Evolutionary conservation across 2,329 filamentous ascomycete genomes (phyloP).

Genomic region (Alternaria atra): DNA sequence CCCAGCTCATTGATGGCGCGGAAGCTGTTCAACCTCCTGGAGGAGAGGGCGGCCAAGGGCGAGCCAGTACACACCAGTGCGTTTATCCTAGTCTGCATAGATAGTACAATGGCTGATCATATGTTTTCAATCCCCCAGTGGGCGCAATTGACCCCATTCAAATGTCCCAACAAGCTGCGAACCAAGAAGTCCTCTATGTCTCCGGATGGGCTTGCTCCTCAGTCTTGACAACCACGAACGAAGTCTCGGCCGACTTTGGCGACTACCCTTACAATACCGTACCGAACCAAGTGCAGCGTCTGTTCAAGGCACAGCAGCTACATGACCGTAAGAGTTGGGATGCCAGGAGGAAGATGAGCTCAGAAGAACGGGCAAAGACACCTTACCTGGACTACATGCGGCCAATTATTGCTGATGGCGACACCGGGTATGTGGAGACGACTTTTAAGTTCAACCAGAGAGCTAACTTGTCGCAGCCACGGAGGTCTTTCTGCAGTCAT

Average conservation of each 20-base stretch:
- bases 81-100: slow-evolving; percentile 46
- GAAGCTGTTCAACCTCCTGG: slow-evolving; percentile 90
- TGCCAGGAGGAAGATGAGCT: slow-evolving; percentile 76
- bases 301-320: slow-evolving; percentile 96
- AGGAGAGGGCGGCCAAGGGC: slow-evolving; percentile 77
- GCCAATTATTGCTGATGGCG: slow-evolving; percentile 94
- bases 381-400: slow-evolving; percentile 92
- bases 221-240: slow-evolving; percentile 90
- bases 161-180: slow-evolving; percentile 97
- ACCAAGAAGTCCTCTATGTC: slow-evolving; percentile 95
- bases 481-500: slow-evolving; percentile 91
- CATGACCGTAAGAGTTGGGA: slow-evolving; percentile 98
- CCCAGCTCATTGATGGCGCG: slow-evolving; percentile 93
- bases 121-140: slow-evolving; percentile 65
- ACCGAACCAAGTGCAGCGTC: slow-evolving; percentile 93
- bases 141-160: slow-evolving; percentile 98
- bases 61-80: slow-evolving; percentile 92
- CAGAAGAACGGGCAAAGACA: slow-evolving; percentile 75
- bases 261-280: slow-evolving; percentile 99
- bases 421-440: slow-evolving; percentile 71
- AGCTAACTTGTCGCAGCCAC: slow-evolving; percentile 66
- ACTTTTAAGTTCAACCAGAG: neutral
- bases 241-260: slow-evolving; percentile 96
- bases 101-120: slow-evolving; percentile 42
- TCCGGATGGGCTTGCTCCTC: slow-evolving; percentile 98